phyloP scores from a whole-genome alignment of 2,329 filamentous ascomycete species.

The Orbilia oligospora region DNA sequence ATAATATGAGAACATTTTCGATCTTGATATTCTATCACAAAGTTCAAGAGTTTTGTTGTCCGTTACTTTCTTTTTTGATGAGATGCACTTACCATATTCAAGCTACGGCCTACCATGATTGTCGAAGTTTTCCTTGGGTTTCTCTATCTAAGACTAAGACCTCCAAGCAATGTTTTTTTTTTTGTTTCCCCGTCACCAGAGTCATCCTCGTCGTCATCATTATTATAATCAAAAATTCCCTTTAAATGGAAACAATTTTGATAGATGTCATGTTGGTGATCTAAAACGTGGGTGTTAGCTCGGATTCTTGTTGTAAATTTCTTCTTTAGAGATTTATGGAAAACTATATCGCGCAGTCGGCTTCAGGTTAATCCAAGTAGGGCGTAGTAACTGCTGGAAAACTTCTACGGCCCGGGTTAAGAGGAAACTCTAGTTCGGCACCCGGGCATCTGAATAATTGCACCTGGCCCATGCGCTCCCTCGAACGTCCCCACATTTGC shows the following conservation, averaged over 20 bases:
- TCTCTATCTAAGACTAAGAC: background rate
- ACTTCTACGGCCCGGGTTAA: slow-evolving; percentile 6
- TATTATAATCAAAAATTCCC: background rate
- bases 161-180: background rate
- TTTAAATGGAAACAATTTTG: background rate
- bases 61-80: slow-evolving; percentile 14
- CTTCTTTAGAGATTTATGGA: background rate
- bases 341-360: background rate
- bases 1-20: slow-evolving; percentile 30
- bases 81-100: slow-evolving; percentile 26
- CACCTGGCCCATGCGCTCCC: background rate
- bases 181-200: background rate
- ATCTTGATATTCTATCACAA: slow-evolving; percentile 13
- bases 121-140: slow-evolving; percentile 6
- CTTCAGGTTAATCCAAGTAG: background rate
- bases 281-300: background rate
- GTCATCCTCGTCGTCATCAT: background rate
- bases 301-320: background rate
- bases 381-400: background rate
- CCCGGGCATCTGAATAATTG: background rate
- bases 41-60: background rate
- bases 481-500: background rate
- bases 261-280: background rate
- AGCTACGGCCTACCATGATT: background rate
- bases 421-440: background rate